Evolutionary conservation across 1,284 basidiomycete species (phyloP).

Genomic region (Rhodotorula sp.): DNA sequence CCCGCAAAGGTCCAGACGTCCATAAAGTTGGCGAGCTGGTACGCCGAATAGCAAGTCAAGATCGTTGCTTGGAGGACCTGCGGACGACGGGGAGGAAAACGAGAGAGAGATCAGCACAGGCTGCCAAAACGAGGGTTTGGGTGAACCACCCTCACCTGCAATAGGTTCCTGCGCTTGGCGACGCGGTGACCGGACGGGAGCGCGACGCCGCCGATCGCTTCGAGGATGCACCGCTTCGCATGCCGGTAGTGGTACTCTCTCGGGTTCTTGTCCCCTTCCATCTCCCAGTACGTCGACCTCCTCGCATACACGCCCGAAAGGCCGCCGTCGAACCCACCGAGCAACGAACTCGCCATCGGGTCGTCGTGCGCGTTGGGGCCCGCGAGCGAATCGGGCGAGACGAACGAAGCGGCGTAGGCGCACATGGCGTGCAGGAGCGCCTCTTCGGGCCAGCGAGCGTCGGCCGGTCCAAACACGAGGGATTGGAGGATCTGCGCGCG

Average conservation of each 20-base stretch:
- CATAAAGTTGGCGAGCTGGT: conserved; percentile 19
- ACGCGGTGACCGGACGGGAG: neutral
- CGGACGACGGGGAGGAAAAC: neutral
- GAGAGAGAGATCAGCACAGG: neutral
- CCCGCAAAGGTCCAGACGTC: conserved; percentile 38
- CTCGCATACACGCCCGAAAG: neutral
- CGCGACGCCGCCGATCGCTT: neutral
- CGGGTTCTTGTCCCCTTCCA: conserved; percentile 15
- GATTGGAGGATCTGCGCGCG: conserved; percentile 18
- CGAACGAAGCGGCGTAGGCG: conserved; percentile 25
- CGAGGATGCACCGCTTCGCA: neutral
- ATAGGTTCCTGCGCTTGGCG: conserved; percentile 12
- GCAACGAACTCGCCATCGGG: neutral
- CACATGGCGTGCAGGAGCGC: conserved; percentile 38
- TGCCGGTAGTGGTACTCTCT: conserved; percentile 32
- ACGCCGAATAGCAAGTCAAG: conserved; percentile 30
- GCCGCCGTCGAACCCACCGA: neutral
- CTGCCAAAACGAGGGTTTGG: too few species aligned
- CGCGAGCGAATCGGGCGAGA: conserved; percentile 22
- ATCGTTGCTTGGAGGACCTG: conserved; percentile 36
- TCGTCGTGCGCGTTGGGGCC: neutral
- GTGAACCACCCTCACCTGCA: conserved; percentile 23
- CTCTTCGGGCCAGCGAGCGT: conserved; percentile 29
- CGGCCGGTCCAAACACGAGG: conserved; percentile 19
- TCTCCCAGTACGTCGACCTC: conserved; percentile 30